phyloP scores from a whole-genome alignment of 1,139 yeast species.

The Fermentozyma sake region DNA sequence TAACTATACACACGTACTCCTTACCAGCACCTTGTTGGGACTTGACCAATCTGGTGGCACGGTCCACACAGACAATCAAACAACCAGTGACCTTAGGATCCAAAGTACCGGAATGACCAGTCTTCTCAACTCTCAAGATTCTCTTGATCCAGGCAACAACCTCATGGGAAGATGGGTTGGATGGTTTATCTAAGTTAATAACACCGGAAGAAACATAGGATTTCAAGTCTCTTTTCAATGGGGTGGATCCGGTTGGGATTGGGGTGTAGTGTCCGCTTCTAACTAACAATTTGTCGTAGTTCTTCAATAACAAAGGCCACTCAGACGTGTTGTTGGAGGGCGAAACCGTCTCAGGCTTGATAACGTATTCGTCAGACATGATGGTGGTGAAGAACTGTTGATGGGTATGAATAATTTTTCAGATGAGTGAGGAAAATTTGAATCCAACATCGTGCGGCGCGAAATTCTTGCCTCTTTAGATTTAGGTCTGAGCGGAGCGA shows the following conservation, averaged over 20 bases:
- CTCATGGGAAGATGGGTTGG: conserved; percentile 96
- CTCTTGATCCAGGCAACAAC: conserved; percentile 99
- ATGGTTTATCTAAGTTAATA: conserved; percentile 94
- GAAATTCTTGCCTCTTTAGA: conserved; percentile 2
- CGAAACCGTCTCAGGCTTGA: conserved; percentile 83
- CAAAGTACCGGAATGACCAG: conserved; percentile 98
- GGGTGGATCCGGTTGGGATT: conserved; percentile 92
- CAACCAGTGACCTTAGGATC: conserved; percentile 99
- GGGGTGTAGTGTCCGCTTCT: conserved; percentile 97
- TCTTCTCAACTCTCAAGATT: conserved; percentile 90
- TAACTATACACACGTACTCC: conserved; percentile 96
- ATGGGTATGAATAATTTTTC: conserved; percentile 2
- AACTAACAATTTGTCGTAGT: conserved; percentile 89
- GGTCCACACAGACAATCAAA: conserved; percentile 93
- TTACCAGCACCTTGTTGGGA: conserved; percentile 99
- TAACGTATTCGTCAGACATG: conserved; percentile 66
- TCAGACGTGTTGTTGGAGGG: conserved; percentile 84
- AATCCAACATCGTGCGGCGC: conserved; percentile 21
- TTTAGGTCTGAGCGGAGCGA: too few relatives aligned
- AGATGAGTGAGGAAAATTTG: conserved; percentile 10
- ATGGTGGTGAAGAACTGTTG: conserved; percentile 4
- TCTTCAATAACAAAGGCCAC: conserved; percentile 93
- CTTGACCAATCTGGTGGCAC: conserved; percentile 96
- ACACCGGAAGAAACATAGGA: conserved; percentile 92
- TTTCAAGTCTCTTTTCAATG: conserved; percentile 89